phyloP scores from a whole-genome alignment of 305 asterid genomes.

The Petunia hybrid region DNA sequence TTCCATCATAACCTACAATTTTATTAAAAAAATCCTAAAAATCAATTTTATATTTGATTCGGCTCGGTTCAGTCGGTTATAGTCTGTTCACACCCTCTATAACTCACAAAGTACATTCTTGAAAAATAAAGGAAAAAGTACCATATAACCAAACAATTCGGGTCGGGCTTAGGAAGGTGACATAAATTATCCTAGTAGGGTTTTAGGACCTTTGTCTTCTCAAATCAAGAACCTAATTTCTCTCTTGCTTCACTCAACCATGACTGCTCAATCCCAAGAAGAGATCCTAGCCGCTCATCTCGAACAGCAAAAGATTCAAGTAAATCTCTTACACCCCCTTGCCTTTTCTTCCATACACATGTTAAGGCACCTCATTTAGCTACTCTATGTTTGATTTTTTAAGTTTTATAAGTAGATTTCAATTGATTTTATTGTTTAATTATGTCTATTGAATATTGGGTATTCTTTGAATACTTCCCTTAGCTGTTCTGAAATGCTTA shows the following conservation, averaged over 20 bases:
- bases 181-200: neutral
- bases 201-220: constrained; percentile 19
- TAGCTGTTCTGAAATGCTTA: neutral
- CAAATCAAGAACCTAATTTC: neutral
- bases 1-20: no score
- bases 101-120: no score
- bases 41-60: no score
- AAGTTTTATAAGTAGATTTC: neutral
- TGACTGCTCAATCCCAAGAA: constrained; percentile 59
- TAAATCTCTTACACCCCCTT: constrained; percentile 2
- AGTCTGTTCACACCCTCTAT: no score
- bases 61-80: no score
- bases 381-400: neutral
- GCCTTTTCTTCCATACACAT: neutral
- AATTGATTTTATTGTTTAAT: constrained; percentile 11
- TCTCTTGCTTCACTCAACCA: constrained; percentile 26
- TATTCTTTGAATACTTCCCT: neutral
- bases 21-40: no score
- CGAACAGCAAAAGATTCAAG: constrained; percentile 53
- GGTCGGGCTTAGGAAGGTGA: neutral
- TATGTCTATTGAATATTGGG: neutral
- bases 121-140: no score
- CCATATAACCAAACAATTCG: neutral
- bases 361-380: neutral
- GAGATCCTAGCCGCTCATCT: constrained; percentile 56